Base-by-base conservation (phyloP, 352 stramenopile species). In the Globisporangium parvum region DNA sequence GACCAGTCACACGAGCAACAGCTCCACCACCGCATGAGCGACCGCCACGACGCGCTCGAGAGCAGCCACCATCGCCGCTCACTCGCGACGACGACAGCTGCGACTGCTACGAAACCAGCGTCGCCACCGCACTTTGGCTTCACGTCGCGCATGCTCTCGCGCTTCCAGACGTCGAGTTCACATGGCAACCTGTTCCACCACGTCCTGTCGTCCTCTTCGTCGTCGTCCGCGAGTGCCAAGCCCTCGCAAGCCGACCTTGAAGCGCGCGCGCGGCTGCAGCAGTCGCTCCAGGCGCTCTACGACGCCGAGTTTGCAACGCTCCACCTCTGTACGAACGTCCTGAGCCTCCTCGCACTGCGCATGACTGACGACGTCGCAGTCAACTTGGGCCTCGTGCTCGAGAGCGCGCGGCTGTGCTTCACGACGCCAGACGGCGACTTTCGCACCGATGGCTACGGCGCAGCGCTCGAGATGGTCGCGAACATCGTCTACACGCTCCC, bases 141-240 rank as follows among this genome's bases (percentile, higher is more conserved):
- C 55, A 88, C 80, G 2, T 87, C 80, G n/a, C 74, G 82, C 18
- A 71, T 93, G 23, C 54, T 91, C 18, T 93, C 80, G n/a, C 75
- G 76, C 20, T 78, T 93, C 17, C 76, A 89, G 20, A 28, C 44
- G 3, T 75, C 57, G 37, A 46, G 60, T 10, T 82, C 80, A 0
- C 70, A 85, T 15, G 71, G 67, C 5, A 81, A 73, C 56, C 54
- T 91, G 10, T 89, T 90, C 42, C 66, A 81, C 37, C 68, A 85
- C 33, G 73, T 68, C 17, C 47, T 90, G 12, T 77, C 73, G 21
- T 69, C 70, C 5, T 50, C 51, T 2, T 39, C 44, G 14, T 70
- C 78, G 1, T 55, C 57, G 33, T n/a, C 51, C 14, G 24, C 31
- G 12, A 23, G n/a, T 24, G 18, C 31, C 8, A 60, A 55, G 33